phyloP scores from a whole-genome alignment of 345 rosid genomes.

The Citrus sp. region DNA sequence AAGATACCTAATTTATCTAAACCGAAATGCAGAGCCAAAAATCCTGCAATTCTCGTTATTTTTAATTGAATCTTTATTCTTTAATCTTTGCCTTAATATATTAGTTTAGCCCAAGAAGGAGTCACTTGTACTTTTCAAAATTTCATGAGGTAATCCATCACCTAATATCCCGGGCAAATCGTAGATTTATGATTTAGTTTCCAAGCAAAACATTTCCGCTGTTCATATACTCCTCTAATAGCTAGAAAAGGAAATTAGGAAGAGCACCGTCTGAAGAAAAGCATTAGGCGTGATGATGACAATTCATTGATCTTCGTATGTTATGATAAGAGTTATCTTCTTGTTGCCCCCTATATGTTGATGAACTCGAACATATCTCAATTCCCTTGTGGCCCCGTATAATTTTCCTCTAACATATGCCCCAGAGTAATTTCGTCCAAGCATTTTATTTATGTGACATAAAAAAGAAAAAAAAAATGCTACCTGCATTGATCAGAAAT shows the following conservation, averaged over 20 bases:
- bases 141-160: neutral
- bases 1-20: neutral
- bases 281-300: neutral
- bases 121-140: no score
- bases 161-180: neutral
- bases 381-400: neutral
- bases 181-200: neutral
- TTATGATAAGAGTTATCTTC: neutral
- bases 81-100: neutral
- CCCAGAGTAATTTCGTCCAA: neutral
- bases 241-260: slow-evolving; percentile 14
- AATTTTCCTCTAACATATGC: neutral
- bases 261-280: slow-evolving; percentile 16
- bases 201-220: neutral
- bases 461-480: no score
- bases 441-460: neutral
- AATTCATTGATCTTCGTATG: no score
- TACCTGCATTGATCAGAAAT: neutral
- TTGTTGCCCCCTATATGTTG: neutral
- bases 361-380: neutral
- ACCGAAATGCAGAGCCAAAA: neutral
- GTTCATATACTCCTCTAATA: neutral
- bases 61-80: neutral
- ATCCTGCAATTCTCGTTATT: neutral
- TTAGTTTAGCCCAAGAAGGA: neutral